Percentiles rank a stretch among this genome's conserved stretches.
Evolutionary conservation across 2,329 filamentous ascomycete species (phyloP).

Genomic region (Sporothrix dimorphospora): DNA sequence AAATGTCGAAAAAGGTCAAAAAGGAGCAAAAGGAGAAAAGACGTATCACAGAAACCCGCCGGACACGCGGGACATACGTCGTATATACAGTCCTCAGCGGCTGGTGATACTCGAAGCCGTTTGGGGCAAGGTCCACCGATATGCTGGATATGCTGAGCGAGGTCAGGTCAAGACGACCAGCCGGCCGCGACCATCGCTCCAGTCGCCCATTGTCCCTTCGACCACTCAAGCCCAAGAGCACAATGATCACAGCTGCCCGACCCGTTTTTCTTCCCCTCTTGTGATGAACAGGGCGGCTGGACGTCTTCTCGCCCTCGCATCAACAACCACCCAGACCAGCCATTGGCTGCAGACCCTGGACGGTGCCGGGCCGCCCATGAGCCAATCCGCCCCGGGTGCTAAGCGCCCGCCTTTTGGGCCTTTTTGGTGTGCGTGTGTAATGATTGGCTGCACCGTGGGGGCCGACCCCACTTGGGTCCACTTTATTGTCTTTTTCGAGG

Average conservation of each 20-base stretch:
- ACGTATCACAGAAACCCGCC: not conserved
- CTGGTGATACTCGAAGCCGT: constrained; percentile 33
- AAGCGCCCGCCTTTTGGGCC: constrained; percentile 30
- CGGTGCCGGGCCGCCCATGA: constrained; percentile 39
- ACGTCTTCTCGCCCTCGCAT: not conserved
- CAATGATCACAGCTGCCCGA: not conserved
- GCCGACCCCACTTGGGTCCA: not conserved
- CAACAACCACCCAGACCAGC: constrained; percentile 35
- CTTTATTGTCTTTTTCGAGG: not conserved
- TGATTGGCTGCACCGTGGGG: not conserved
- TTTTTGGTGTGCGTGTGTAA: not conserved
- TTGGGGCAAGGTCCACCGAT: constrained; percentile 21
- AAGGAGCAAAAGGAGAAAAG: not conserved
- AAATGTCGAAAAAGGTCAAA: not conserved
- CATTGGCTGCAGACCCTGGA: constrained; percentile 47
- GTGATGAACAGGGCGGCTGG: constrained; percentile 19
- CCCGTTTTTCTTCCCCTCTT: not conserved
- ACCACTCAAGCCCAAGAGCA: not conserved
- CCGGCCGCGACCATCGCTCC: not conserved
- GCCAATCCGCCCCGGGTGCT: constrained; percentile 25
- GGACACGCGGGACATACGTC: constrained; percentile 14
- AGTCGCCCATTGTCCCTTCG: not conserved
- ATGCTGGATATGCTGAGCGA: not conserved
- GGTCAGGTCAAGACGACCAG: not conserved
- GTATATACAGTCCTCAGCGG: constrained; percentile 31